These are phyloP conservation scores for Solanum clarkiae DNA, from an alignment of 257 asterid species.

Conservation along the genomic window DNA sequence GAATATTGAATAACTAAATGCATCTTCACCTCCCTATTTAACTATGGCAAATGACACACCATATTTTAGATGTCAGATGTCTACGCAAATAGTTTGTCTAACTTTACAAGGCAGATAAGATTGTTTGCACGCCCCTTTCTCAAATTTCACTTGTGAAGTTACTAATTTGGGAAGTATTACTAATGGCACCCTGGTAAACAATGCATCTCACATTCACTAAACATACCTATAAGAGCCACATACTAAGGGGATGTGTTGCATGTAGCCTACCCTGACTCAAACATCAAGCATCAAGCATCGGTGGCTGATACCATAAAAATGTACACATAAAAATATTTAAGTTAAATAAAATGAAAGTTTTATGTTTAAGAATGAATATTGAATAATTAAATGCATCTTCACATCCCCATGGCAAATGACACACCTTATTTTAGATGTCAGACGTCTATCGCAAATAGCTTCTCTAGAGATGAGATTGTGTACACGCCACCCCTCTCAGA, in stretches of 20 bases:
- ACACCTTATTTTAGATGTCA: background rate
- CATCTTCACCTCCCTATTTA: background rate
- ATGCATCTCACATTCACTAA: no score
- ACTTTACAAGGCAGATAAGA: background rate
- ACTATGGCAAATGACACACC: background rate
- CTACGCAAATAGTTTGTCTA: background rate
- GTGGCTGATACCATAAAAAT: background rate
- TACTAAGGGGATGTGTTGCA: background rate
- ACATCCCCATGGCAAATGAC: background rate
- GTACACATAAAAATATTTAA: no score
- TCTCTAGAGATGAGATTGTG: background rate
- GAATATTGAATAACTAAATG: background rate
- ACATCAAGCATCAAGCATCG: background rate
- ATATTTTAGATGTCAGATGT: background rate
- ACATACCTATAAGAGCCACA: background rate
- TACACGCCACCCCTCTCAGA: background rate
- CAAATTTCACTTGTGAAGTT: background rate
- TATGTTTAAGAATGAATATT: no score
- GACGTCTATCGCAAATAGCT: background rate
- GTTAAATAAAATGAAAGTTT: no score
- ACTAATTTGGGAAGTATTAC: background rate
- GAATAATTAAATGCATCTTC: background rate
- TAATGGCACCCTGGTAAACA: background rate
- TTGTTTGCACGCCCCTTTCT: background rate
- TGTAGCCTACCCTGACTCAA: background rate